These are phyloP conservation scores for Paraleonurus japonicus DNA, from an alignment of 257 asterid genomes.

Conservation along the genomic window DNA sequence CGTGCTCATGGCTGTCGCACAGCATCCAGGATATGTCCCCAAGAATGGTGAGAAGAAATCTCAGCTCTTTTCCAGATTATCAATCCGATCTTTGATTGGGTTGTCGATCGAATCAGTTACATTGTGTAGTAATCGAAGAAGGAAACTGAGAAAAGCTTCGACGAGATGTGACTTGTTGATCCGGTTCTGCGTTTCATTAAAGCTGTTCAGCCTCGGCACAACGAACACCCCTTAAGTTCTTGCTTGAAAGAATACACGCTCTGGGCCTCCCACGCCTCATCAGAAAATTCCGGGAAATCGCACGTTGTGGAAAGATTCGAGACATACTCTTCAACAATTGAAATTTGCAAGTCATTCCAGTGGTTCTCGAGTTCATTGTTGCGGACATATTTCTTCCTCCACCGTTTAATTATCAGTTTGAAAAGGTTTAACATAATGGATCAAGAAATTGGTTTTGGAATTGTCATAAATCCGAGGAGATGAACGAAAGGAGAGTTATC, in stretches of 20 bases:
- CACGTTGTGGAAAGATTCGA: neutral
- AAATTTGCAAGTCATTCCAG: neutral
- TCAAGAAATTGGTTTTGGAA: neutral
- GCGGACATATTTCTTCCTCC: neutral
- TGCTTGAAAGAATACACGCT: neutral
- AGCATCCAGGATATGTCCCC: constrained; percentile 1
- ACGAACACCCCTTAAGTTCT: constrained; percentile 2
- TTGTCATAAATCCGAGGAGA: neutral
- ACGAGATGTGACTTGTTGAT: neutral
- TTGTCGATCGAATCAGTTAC: neutral
- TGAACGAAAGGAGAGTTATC: neutral
- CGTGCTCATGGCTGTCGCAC: neutral
- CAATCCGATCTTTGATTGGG: neutral
- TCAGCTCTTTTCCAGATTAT: neutral
- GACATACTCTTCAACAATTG: neutral
- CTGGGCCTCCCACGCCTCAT: neutral
- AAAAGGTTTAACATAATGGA: neutral
- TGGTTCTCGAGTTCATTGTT: neutral
- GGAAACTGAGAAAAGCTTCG: constrained; percentile 23
- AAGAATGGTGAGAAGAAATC: constrained; percentile 20
- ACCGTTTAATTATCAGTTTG: neutral
- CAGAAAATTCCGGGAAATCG: neutral
- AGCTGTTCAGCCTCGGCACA: constrained; percentile 1
- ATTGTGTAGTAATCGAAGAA: neutral
- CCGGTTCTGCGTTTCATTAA: neutral